Percentiles rank a stretch among this genome's conserved stretches.
phyloP scores from a whole-genome alignment of 2,329 filamentous ascomycete genomes.

The Emmonsiellopsis sp. region DNA sequence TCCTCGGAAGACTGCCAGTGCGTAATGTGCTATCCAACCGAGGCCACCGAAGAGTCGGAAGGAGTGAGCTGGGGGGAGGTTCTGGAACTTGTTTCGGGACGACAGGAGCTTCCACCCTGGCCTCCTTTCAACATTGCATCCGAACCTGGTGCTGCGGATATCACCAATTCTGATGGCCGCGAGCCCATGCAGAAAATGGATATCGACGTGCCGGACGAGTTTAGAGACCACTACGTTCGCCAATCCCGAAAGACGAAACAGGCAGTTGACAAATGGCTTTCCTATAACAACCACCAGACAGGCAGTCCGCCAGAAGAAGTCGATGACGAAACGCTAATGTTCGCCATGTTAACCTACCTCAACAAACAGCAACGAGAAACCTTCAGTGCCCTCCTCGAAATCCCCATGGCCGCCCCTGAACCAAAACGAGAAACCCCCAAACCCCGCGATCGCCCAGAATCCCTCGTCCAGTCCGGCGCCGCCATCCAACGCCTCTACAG shows the following conservation, averaged over 20 bases:
- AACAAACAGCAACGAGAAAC: constrained; percentile 64
- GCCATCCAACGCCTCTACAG: constrained; percentile 82
- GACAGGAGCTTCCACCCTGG: constrained; percentile 78
- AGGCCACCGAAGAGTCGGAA: constrained; percentile 45
- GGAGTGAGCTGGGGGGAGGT: constrained; percentile 94
- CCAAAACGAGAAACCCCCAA: constrained; percentile 54
- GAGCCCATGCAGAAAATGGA: constrained; percentile 70
- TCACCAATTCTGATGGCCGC: constrained; percentile 41
- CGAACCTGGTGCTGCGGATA: constrained; percentile 47
- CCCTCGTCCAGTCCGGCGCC: constrained; percentile 64
- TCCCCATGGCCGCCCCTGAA: constrained; percentile 49
- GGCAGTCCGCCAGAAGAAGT: constrained; percentile 75
- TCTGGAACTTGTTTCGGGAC: constrained; percentile 81
- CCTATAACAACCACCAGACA: constrained; percentile 64
- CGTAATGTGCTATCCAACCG: constrained; percentile 66
- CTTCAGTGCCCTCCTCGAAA: constrained; percentile 71
- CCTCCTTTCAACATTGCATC: constrained; percentile 71
- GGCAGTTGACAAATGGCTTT: constrained; percentile 87
- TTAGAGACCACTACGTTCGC: constrained; percentile 80
- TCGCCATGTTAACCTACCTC: constrained; percentile 86
- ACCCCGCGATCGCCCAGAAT: constrained; percentile 58
- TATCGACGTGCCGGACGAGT: constrained; percentile 88
- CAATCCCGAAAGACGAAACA: constrained; percentile 87
- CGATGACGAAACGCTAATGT: constrained; percentile 86
- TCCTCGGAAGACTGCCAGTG: constrained; percentile 79